Evolutionary conservation across 2,329 filamentous ascomycete species (phyloP), one percentile per base, ranked within the genome.

Genomic region (Colletotrichum sp.): DNA sequence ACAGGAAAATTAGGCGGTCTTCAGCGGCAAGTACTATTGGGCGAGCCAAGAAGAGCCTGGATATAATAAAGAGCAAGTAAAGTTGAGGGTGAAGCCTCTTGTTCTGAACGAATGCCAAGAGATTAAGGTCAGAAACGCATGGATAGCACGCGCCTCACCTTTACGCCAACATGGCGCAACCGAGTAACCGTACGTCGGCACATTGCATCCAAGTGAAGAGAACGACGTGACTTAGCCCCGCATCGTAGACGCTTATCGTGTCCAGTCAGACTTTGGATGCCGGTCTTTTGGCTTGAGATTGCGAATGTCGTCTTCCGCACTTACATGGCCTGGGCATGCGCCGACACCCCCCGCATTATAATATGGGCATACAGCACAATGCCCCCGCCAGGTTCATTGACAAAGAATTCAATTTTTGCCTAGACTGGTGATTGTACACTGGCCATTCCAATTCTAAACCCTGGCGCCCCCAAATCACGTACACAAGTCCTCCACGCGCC

Each of bases 351-450:
- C 44, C n/a, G 44, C 6, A 52, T 6, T n/a, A 8, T 24, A 24
- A 15, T 4, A 13, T 26, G 10, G n/a, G 44, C 44, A 52, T 3
- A 52, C 44, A 21, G 6, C n/a, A 21, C 44, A 5, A 21, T 52
- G 12, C n/a, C 7, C 24, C 8, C 24, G 16, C 30, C 55, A 16
- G 32, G 8, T 62, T 69, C 70, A n/a, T 76, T 76, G 70, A 76
- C 59, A 69, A 74, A 76, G 28, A 76, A 76, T 66, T 59, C 70
- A 62, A 74, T 69, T 74, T 52, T 73, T 76, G 65, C 74, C 74
- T 74, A 76, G 74, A 69, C 74, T 74, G 74, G 74, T 76, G 74
- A 65, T 76, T 74, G 49, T 69, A 76, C 74, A 74, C 74, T 73
- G 49, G 71, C 71, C 74, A 26, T 76, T 49, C 74, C 70, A 69